phyloP scores from a whole-genome alignment of 2,329 filamentous ascomycete genomes.

The Fusarium sp. region DNA sequence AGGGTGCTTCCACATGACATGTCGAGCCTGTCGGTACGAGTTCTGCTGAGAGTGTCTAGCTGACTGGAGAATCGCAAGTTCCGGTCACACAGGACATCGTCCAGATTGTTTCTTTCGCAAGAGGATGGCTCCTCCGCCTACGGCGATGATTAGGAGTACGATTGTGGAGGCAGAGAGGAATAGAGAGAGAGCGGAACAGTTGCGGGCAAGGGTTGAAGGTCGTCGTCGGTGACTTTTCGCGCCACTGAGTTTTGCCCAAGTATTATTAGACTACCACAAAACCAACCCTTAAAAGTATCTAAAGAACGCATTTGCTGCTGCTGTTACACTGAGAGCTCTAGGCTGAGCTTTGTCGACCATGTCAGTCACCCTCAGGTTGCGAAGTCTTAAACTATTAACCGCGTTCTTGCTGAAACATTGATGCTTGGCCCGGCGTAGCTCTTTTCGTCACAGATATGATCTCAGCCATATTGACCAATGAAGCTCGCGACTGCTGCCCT shows the following conservation, averaged over 20 bases:
- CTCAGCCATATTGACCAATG: not conserved
- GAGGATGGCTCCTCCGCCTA: not conserved
- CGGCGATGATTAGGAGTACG: not conserved
- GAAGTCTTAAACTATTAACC: not conserved
- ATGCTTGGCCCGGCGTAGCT: not conserved
- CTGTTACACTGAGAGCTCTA: not conserved
- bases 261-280: not conserved
- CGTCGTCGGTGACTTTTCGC: not conserved
- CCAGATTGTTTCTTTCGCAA: not conserved
- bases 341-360: not conserved
- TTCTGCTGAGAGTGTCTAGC: not conserved
- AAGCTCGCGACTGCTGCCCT: not conserved
- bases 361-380: not conserved
- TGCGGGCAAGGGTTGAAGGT: not conserved
- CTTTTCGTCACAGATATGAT: not conserved
- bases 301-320: accelerated
- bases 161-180: not conserved
- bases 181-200: not conserved
- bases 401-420: not conserved
- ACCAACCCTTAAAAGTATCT: accelerated
- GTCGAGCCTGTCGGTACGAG: not conserved
- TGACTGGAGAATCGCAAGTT: not conserved
- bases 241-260: not conserved
- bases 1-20: not conserved
- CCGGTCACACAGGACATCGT: not conserved